Conservation (phyloP, 2,329 filamentous ascomycete genomes). For the Fusarium robinianum region DNA sequence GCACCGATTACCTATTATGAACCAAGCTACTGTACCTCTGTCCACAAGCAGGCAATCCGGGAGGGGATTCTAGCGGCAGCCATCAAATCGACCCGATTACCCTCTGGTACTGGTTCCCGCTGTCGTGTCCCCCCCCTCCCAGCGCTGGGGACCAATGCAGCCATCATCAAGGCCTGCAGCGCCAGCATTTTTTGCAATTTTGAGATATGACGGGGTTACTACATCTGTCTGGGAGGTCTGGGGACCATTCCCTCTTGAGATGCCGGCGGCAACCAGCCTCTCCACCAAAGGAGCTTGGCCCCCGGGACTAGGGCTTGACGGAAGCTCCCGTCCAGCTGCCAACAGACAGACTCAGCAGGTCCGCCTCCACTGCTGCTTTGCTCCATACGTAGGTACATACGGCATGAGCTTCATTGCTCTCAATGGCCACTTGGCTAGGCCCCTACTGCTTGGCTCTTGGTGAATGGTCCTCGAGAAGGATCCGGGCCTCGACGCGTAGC, state of each 20-base stretch:
- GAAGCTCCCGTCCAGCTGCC: too few relatives aligned
- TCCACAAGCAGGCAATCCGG: conserved; percentile 15
- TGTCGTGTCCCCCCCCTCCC: conserved; percentile 3
- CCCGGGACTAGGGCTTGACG: conserved; percentile 5
- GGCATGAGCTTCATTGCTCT: too few relatives aligned
- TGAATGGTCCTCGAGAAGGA: too few relatives aligned
- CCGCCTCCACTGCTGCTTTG: too few relatives aligned
- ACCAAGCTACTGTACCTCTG: conserved; percentile 24
- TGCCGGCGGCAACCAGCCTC: conserved; percentile 28
- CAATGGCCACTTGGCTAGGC: too few relatives aligned
- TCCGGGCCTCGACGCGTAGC: too few relatives aligned
- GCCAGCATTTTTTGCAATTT: conserved; percentile 11
- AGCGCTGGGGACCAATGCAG: conserved; percentile 13
- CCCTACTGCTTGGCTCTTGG: too few relatives aligned
- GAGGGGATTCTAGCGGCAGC: background rate
- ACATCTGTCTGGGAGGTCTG: background rate
- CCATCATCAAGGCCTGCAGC: conserved; percentile 12
- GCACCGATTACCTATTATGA: conserved; percentile 10
- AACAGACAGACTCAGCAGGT: too few relatives aligned
- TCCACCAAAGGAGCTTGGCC: conserved; percentile 16
- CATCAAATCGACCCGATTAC: background rate
- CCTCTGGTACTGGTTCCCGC: conserved; percentile 5
- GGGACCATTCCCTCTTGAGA: background rate
- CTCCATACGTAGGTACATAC: too few relatives aligned
- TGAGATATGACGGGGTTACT: conserved; percentile 28